Evolutionary conservation across 1,284 basidiomycete genomes (phyloP), one percentile per base, ranked within the genome.

Genomic region (Flammula alnicola): DNA sequence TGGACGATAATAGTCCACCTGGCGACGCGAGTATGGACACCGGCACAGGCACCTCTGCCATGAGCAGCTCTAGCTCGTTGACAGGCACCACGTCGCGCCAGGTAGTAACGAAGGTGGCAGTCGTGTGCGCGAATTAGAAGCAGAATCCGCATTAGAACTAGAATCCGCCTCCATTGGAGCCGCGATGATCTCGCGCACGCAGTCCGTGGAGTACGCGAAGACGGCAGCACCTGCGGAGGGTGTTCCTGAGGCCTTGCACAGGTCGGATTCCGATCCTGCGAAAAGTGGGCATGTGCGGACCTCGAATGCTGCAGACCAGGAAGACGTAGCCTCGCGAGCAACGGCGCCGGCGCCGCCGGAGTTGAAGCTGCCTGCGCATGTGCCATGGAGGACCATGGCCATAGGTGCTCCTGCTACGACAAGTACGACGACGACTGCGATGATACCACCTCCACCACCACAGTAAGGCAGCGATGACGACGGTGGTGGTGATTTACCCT

Each of bases 161-260:
- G 16, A 14, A 22, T 5, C 17, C 22, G 37, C 29, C 4, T 27
- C 17, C 31, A 27, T 36, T 14, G 51, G 47, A 4, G 17, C 33
- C 11, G 42, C 51, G 17, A 47, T 48, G 9, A 52, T 59, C 33
- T 57, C 55, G 27, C 52, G 60, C 27, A 57, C 60, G 20, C 60
- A 55, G 41, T 62, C 60, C 3, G 54, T 61, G 25, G 50, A 56
- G 51, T 43, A 52, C 20, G 27, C 30, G 10, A 44, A 23, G 30
- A 49, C 41, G 40, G 22, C 25, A 19, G 32, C 29, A 10, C n/a
- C 29, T 2, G 5, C 31, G 3, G n/a, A 25, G 12, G 23, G 19
- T 5, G 23, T 3, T 25, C 23, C n/a, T 6, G 19, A 14, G 3
- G 22, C 14, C 23, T 26, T 25, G 23, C 23, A 12, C 23, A 39